These are phyloP conservation scores for Agapanthus africanus DNA, from an alignment of 106 monocot genomes.

Conservation along the genomic window DNA sequence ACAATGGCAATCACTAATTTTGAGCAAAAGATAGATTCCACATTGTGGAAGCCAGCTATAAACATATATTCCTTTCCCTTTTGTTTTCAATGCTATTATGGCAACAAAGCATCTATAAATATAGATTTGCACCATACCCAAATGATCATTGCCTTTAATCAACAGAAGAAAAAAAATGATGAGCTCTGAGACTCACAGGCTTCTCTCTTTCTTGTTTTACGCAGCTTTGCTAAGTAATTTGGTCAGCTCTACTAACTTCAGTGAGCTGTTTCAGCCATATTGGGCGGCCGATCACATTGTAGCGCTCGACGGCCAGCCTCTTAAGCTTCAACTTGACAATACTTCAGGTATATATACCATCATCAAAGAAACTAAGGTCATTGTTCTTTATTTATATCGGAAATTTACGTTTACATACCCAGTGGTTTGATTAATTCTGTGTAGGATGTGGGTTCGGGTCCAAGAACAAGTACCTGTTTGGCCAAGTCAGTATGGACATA, in stretches of 20 bases:
- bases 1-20: no score
- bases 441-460: slow-evolving; percentile 40
- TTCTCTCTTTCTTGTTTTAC: background rate
- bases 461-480: slow-evolving; percentile 36
- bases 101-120: background rate
- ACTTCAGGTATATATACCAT: slow-evolving; percentile 13
- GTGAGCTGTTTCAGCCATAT: slow-evolving; percentile 31
- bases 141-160: background rate
- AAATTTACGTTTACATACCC: background rate
- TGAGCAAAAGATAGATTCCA: slow-evolving; percentile 2
- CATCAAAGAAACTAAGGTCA: no score
- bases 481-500: slow-evolving; percentile 46
- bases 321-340: slow-evolving; percentile 30
- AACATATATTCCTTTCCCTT: background rate
- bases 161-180: background rate
- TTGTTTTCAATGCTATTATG: background rate
- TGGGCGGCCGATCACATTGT: slow-evolving; percentile 45
- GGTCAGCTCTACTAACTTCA: slow-evolving; percentile 13
- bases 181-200: background rate
- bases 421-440: background rate
- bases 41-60: slow-evolving; percentile 15
- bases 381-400: background rate
- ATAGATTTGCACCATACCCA: background rate
- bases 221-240: background rate
- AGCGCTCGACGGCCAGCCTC: slow-evolving; percentile 10